Base-by-base conservation (phyloP, 1,284 basidiomycete genomes). In the Psilocybe mexicana region DNA sequence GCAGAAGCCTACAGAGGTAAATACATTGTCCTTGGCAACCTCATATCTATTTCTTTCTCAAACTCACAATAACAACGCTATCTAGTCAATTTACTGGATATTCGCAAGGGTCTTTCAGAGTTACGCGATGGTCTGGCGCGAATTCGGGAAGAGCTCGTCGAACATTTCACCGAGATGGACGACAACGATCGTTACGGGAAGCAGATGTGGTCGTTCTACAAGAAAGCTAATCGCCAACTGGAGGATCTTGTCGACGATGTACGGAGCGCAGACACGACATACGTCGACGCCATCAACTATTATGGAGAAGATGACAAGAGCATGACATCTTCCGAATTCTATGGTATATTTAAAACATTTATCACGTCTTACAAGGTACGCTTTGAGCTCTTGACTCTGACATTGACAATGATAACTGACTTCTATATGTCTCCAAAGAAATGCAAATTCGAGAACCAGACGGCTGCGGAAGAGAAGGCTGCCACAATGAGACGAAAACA, bases 321-420 rank as follows among this genome's bases (percentile, higher is more conserved):
- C 61, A 86, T 89, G 81, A 76, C 83, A 26, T 93, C 91, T 0
- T 80, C 88, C 6, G 94, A 96, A 68, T 98, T 97, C 76, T 98
- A 94, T 74, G 93, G 88, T 14, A 88, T 96, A 67, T 96, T 97
- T 83, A 94, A 96, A 75, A 96, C 92, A 1, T 97, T 97, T 67
- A 84, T 94, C 25, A 94, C 90, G 0, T 95, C 94, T 1, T 97
- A 95, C 74, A 90, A 84, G 82, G 93, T 93, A 63, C 60, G 80
- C 68, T 26, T 33, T 18, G 18, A 18, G 18, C 10, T 2, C 40
- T 30, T 60, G 47, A 3, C 14, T 28, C 30, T 11, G 55, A 28
- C 43, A 56, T 54, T 63, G 8, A 65, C 55, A 44, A 33, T 44
- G 12, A 12, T 45, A 36, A 30, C 26, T 47, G 18, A 18, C 44